Conservation (phyloP, 495 filamentous ascomycete genomes). For the Aspergillus haitiensis region DNA sequence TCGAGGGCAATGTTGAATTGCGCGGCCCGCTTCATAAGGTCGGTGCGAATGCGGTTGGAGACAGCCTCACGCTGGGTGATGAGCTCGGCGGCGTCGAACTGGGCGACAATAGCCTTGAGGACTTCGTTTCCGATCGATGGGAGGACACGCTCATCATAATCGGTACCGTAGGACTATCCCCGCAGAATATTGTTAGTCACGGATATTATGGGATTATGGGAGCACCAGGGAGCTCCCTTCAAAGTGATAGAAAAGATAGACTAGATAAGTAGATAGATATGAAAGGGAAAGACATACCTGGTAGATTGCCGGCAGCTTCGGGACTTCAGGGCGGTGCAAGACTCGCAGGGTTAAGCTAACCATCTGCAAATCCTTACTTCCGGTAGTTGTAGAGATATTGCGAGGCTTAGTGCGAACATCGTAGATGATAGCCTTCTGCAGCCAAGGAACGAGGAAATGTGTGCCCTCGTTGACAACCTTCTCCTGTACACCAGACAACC, state of each 20-base stretch:
- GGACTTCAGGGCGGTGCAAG: constrained; percentile 91
- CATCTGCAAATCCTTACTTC: constrained; percentile 99
- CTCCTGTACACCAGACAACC: constrained; percentile 89
- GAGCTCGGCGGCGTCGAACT: constrained; percentile 98
- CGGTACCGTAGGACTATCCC: constrained; percentile 71
- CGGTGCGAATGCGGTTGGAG: constrained; percentile 88
- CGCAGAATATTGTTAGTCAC: no score
- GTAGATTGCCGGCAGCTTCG: constrained; percentile 93
- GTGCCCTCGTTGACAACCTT: constrained; percentile 92
- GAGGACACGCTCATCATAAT: constrained; percentile 99
- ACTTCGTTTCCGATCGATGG: constrained; percentile 99
- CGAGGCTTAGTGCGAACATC: constrained; percentile 97
- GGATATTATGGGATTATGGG: no score
- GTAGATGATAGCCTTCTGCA: constrained; percentile 93
- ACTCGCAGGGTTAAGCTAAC: constrained; percentile 97
- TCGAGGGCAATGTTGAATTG: constrained; percentile 99
- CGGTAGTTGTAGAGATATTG: constrained; percentile 97
- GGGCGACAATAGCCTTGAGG: constrained; percentile 97
- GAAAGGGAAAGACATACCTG: constrained; percentile 64
- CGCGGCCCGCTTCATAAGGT: constrained; percentile 90
- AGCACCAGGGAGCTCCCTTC: no score
- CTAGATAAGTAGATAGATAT: not conserved
- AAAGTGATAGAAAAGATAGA: no score
- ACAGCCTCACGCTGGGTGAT: constrained; percentile 99
- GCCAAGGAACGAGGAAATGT: constrained; percentile 94